Evolutionary conservation across 164 flowering plant genomes (phyloP).

Genomic region (Taxillus chinensis): DNA sequence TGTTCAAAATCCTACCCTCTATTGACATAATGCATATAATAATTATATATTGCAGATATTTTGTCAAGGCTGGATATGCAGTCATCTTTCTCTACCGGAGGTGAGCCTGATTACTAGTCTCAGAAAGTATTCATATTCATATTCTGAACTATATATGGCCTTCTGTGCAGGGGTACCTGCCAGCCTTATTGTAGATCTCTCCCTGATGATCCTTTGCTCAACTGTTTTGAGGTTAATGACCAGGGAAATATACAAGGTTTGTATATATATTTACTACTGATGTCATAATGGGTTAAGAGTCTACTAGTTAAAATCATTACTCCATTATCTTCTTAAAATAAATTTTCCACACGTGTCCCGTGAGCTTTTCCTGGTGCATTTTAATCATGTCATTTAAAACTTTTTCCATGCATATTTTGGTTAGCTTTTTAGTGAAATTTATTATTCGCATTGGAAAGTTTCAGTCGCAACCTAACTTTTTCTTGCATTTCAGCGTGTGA

Average conservation of each 20-base stretch:
- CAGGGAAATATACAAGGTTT: conserved; percentile 52
- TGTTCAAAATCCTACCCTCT: not conserved
- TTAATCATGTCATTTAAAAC: not conserved
- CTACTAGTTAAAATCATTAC: not conserved
- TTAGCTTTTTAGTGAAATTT: not conserved
- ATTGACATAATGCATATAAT: conserved; percentile 3
- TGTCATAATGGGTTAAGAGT: not conserved
- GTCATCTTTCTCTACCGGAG: conserved; percentile 74
- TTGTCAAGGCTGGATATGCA: conserved; percentile 86
- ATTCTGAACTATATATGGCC: not conserved
- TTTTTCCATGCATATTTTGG: not conserved
- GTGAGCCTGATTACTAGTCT: conserved; percentile 15
- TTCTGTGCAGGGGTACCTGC: conserved; percentile 58
- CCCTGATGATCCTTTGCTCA: conserved; percentile 78
- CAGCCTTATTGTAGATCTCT: conserved; percentile 81
- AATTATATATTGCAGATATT: conserved; percentile 43
- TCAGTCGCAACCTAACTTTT: not conserved
- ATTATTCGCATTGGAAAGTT: not conserved
- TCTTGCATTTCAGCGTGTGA: conserved; percentile 39
- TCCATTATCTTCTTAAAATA: too few relatives aligned
- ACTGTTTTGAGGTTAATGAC: conserved; percentile 54
- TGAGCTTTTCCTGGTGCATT: not conserved
- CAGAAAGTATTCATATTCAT: not conserved
- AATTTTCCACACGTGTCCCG: too few relatives aligned
- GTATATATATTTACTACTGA: not conserved